Evolutionary conservation across 148 eudicot species (phyloP).

Genomic region (Rhododendron mucronatum): DNA sequence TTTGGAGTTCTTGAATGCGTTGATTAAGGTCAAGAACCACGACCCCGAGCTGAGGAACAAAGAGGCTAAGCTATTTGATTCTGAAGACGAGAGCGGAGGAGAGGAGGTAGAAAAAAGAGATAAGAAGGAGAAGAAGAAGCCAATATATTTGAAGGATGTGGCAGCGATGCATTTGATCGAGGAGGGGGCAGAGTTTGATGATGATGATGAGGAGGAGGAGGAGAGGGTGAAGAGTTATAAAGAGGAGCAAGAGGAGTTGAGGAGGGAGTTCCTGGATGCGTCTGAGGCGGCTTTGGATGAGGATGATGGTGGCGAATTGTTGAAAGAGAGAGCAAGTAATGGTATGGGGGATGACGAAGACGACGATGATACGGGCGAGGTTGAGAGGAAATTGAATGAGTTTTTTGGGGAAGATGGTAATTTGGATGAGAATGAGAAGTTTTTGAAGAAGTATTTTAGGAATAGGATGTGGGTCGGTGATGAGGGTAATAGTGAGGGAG

Average conservation of each 20-base stretch:
- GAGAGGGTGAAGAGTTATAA: slow-evolving; percentile 41
- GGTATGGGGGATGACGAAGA: slow-evolving; percentile 25
- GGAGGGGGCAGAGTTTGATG: slow-evolving; percentile 53
- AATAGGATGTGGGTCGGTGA: slow-evolving; percentile 68
- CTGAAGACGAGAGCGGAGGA: slow-evolving; percentile 18
- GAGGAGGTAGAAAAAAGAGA: slow-evolving; percentile 11
- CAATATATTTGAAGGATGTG: slow-evolving; percentile 81
- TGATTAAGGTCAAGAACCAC: slow-evolving; percentile 53
- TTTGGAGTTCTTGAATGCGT: slow-evolving; percentile 41
- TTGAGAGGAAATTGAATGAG: slow-evolving; percentile 59
- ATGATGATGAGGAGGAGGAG: slow-evolving; percentile 15
- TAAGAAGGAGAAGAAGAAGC: slow-evolving; percentile 47
- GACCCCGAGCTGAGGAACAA: slow-evolving; percentile 57
- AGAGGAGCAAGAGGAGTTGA: slow-evolving; percentile 65
- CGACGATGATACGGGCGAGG: slow-evolving; percentile 38
- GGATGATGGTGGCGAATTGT: slow-evolving; percentile 34
- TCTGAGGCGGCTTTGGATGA: slow-evolving; percentile 42
- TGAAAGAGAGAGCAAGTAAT: slow-evolving; percentile 39
- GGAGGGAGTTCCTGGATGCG: slow-evolving; percentile 39
- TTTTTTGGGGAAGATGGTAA: slow-evolving; percentile 68
- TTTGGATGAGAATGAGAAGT: slow-evolving; percentile 55
- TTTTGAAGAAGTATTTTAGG: slow-evolving; percentile 70
- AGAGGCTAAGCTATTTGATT: slow-evolving; percentile 53
- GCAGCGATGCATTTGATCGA: slow-evolving; percentile 66
- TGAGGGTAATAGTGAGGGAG: slow-evolving; percentile 25